Base-by-base conservation (phyloP, 2,329 filamentous ascomycete genomes). In the Diaporthe citriasiana region DNA sequence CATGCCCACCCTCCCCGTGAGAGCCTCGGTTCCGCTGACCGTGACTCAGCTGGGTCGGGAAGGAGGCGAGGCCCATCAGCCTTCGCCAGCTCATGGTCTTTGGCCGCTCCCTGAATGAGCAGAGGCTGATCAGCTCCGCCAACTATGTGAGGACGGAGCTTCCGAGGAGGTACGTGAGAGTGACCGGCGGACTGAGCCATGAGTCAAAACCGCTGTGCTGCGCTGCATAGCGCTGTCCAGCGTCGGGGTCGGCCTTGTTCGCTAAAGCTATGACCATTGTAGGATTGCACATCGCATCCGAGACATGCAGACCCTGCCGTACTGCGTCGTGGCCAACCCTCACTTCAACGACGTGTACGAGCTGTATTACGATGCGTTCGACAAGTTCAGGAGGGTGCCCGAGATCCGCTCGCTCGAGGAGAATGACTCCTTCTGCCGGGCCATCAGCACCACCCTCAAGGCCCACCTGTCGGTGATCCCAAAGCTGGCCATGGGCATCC, bases 71-170 rank as follows among this genome's bases (percentile, higher is more conserved):
- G 70, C 97, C 97, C n/a, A 98, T 99, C 81, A 98, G 95, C 85
- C 86, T 99, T 79, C 93, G 97, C 74, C 97, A 98, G 84, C 90
- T 99, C 79, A 98, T 97, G 85, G 97, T 98, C 80, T 99, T 98
- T 84, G 97, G 97, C 40, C 93, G 97, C 63, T 97, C 95, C 30
- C 86, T 99, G 81, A 98, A 95, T 63, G 95, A 98, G 84, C 89
- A 92, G 69, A 93, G 97, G 73, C 89, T 99, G 76, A 90, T 99
- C 78, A 95, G 94, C 84, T 98, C 95, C 56, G 97, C 97, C 76
- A 99, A 99, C 84, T 99, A 99, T 87, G 95, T 98, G 70, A 93
- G 97, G 73, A 95, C 95, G 7, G 97, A 99, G 85, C 90, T 99
- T 70, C 96, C 96, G 9, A 97, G 94, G 9, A 90, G 94, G 92